A percentile compares a stretch with the other conserved stretches of the same genome.
Evolutionary conservation across 441 rosid species (phyloP).

Genomic region (Euphorbia schlechtendalii): DNA sequence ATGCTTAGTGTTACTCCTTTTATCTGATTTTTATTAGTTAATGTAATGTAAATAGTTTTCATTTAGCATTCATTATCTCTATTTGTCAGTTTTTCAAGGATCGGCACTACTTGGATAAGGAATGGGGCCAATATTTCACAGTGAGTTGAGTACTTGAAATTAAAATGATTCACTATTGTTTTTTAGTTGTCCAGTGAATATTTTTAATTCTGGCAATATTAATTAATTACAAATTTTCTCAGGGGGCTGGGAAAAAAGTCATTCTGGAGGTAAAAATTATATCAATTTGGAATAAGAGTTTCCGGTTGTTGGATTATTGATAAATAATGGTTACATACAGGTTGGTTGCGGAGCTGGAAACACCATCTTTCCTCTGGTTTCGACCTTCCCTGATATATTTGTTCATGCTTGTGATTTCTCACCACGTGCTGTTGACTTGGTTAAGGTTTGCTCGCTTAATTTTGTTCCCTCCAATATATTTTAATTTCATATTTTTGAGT

Average conservation of each 20-base stretch:
- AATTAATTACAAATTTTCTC: slow-evolving; percentile 15
- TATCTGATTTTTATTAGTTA: background rate
- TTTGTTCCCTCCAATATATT: slow-evolving; percentile 5
- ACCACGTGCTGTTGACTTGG: slow-evolving; percentile 73
- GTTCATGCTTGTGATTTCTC: slow-evolving; percentile 92
- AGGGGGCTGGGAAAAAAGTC: slow-evolving; percentile 47
- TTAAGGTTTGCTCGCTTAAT: slow-evolving; percentile 50
- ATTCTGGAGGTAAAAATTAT: slow-evolving; percentile 56
- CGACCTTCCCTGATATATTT: slow-evolving; percentile 68
- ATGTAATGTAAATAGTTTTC: background rate
- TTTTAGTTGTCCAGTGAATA: slow-evolving; percentile 1
- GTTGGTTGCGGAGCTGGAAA: slow-evolving; percentile 97
- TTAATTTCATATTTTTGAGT: background rate
- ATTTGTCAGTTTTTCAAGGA: slow-evolving; percentile 78
- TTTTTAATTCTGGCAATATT: background rate
- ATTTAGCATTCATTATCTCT: background rate
- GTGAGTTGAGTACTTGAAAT: slow-evolving; percentile 48
- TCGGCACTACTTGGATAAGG: slow-evolving; percentile 93
- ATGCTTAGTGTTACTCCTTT: background rate
- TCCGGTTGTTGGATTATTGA: slow-evolving; percentile 14
- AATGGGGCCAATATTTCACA: slow-evolving; percentile 74
- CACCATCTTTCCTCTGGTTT: slow-evolving; percentile 70
- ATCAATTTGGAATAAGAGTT: background rate
- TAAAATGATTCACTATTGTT: background rate
- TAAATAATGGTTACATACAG: slow-evolving; percentile 41